A percentile compares a stretch with the other conserved stretches of the same genome.
These are phyloP conservation scores for Colletotrichum liriopes DNA, from an alignment of 2,329 filamentous ascomycete species.

Conservation along the genomic window DNA sequence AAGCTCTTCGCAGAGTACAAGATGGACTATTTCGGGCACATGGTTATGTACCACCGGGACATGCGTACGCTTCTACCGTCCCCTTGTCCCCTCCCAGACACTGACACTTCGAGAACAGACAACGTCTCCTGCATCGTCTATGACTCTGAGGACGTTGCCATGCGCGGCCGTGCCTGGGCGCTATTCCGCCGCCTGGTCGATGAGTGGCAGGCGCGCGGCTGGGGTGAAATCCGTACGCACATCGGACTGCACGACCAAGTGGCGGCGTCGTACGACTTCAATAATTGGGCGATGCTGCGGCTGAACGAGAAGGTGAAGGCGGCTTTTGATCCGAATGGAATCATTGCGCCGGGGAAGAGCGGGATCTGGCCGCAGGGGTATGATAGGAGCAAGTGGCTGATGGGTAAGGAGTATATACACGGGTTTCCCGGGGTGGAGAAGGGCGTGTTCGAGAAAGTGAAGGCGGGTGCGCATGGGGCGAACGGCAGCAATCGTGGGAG, in stretches of 20 bases:
- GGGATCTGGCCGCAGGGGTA: slow-evolving; percentile 52
- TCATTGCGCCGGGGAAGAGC: slow-evolving; percentile 51
- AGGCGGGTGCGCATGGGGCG: neutral
- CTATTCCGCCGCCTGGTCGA: slow-evolving; percentile 54
- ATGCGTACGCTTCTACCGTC: slow-evolving; percentile 45
- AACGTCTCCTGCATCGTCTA: slow-evolving; percentile 64
- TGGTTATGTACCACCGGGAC: slow-evolving; percentile 47
- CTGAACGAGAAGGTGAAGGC: slow-evolving; percentile 61
- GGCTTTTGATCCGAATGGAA: slow-evolving; percentile 56
- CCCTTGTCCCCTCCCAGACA: neutral
- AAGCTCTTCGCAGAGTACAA: slow-evolving; percentile 45
- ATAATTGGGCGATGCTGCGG: slow-evolving; percentile 55
- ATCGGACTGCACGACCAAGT: slow-evolving; percentile 61
- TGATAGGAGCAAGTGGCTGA: slow-evolving; percentile 21
- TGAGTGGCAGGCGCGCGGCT: slow-evolving; percentile 56
- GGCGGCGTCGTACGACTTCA: slow-evolving; percentile 59
- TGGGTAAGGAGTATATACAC: slow-evolving; percentile 15
- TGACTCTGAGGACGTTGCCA: slow-evolving; percentile 54
- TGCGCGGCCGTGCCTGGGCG: slow-evolving; percentile 47
- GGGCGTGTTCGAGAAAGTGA: neutral
- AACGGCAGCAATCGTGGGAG: too few species aligned
- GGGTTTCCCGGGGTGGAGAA: slow-evolving; percentile 6
- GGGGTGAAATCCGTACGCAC: slow-evolving; percentile 62
- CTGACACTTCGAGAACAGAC: neutral
- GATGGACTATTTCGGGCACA: slow-evolving; percentile 50